Percentiles rank a stretch among this genome's conserved stretches.
These are phyloP conservation scores for Fusarium sp. DNA, from an alignment of 2,329 filamentous ascomycete species.

Conservation along the genomic window DNA sequence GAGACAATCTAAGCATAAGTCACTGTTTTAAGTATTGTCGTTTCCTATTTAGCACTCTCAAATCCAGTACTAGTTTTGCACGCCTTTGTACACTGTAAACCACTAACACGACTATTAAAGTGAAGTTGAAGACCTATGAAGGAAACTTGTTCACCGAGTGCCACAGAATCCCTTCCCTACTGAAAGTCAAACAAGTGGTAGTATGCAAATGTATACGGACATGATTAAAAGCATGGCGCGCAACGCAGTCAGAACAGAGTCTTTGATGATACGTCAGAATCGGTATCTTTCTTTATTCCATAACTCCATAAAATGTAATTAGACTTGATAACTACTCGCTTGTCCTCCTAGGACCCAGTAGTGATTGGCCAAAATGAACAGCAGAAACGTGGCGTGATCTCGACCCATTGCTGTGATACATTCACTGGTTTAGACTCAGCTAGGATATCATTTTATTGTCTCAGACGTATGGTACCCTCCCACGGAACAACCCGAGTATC, in stretches of 20 bases:
- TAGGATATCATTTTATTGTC: neutral
- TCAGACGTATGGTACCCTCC: fast-evolving
- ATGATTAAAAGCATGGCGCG: neutral
- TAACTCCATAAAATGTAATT: neutral
- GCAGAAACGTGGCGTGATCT: neutral
- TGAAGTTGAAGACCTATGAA: neutral
- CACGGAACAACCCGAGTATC: neutral
- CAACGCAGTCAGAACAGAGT: neutral
- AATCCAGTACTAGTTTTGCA: no score
- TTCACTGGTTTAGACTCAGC: neutral
- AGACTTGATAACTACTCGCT: neutral
- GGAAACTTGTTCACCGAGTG: fast-evolving
- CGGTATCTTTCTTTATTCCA: neutral
- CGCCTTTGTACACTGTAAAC: no score
- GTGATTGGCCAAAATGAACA: neutral
- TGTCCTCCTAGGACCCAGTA: fast-evolving
- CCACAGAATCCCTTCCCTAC: neutral
- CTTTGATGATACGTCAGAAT: neutral
- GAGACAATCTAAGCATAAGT: no score
- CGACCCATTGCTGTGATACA: neutral
- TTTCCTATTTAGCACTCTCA: no score
- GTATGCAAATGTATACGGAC: fast-evolving
- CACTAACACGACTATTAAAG: neutral
- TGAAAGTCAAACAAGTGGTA: neutral
- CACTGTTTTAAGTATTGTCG: no score